Percentiles rank a stretch among this genome's conserved stretches.
These are phyloP conservation scores for Porphyridium purpureum DNA, from an alignment of 23 red algal genomes.

Conservation along the genomic window DNA sequence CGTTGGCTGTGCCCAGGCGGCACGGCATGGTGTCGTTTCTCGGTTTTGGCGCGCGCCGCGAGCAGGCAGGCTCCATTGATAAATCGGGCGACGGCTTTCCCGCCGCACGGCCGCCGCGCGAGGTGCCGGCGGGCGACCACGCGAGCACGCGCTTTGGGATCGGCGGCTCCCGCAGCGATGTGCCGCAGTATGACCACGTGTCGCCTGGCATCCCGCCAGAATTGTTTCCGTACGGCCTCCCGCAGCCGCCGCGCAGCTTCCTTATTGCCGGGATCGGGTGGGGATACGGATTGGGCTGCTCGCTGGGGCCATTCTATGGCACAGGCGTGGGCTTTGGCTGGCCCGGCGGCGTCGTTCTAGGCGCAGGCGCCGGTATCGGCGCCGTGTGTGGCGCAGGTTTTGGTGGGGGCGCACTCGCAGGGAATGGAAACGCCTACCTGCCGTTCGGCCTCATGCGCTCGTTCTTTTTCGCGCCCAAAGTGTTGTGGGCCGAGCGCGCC, in stretches of 20 bases:
- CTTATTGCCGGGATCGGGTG: slow-evolving; percentile 10
- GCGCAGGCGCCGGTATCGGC: slow-evolving; percentile 10
- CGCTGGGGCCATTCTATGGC: slow-evolving; percentile 15
- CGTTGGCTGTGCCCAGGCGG: no score
- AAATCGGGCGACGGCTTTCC: no score
- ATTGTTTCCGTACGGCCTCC: slow-evolving; percentile 6
- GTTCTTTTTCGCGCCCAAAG: neutral
- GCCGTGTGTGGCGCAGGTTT: slow-evolving; percentile 21
- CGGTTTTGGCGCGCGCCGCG: no score
- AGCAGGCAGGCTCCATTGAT: no score
- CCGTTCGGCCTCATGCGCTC: slow-evolving; percentile 6
- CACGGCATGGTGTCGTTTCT: no score
- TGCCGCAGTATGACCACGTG: no score
- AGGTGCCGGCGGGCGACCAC: no score
- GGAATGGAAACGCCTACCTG: slow-evolving; percentile 9
- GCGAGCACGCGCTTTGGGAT: no score
- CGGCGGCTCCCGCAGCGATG: no score
- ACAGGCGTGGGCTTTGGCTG: slow-evolving; percentile 1
- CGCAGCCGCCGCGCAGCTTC: slow-evolving; percentile 14
- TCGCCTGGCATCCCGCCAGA: no score
- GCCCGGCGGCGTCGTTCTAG: slow-evolving; percentile 12
- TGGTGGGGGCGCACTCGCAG: slow-evolving; percentile 2
- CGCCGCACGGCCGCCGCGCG: no score
- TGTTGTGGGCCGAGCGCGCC: neutral
- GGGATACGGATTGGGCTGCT: slow-evolving; percentile 21